Percentiles rank a stretch among this genome's conserved stretches.
Conservation (phyloP, 108 stramenopile species). For the Skeletonema potamos region DNA sequence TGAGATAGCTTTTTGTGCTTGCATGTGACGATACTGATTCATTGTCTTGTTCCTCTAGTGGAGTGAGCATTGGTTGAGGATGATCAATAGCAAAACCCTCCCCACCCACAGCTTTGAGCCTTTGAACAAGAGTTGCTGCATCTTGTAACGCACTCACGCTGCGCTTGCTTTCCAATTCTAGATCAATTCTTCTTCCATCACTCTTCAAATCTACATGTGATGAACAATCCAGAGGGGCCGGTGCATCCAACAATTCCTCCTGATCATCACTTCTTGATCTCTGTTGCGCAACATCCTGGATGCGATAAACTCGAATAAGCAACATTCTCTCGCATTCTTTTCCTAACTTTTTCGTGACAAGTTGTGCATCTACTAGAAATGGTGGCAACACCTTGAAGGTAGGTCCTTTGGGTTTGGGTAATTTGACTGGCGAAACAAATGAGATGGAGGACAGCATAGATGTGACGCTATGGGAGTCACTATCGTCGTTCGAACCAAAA, state of each 20-base stretch:
- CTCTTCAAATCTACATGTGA: not conserved
- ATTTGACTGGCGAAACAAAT: constrained; percentile 8
- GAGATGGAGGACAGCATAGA: constrained; percentile 28
- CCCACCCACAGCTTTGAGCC: constrained; percentile 48
- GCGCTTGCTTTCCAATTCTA: constrained; percentile 30
- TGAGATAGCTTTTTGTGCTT: constrained; percentile 47
- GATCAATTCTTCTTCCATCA: constrained; percentile 31
- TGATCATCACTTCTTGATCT: constrained; percentile 17
- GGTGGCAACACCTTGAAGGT: constrained; percentile 40
- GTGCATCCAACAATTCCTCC: constrained; percentile 51
- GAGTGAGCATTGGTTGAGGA: constrained; percentile 9
- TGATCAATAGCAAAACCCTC: constrained; percentile 40
- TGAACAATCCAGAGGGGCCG: constrained; percentile 16
- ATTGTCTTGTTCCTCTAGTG: constrained; percentile 23
- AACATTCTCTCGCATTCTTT: constrained; percentile 60
- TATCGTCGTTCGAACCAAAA: not conserved
- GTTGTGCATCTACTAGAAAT: constrained; percentile 74
- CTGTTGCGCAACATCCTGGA: constrained; percentile 41
- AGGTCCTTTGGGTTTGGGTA: constrained; percentile 24
- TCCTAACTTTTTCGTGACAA: constrained; percentile 70
- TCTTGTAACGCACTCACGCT: constrained; percentile 46
- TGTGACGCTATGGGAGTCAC: constrained; percentile 35
- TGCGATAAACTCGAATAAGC: constrained; percentile 65
- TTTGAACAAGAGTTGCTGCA: constrained; percentile 53
- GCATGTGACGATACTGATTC: constrained; percentile 33